Evolutionary conservation across 305 asterid species (phyloP).

Genomic region (Caryopteris hybrid): DNA sequence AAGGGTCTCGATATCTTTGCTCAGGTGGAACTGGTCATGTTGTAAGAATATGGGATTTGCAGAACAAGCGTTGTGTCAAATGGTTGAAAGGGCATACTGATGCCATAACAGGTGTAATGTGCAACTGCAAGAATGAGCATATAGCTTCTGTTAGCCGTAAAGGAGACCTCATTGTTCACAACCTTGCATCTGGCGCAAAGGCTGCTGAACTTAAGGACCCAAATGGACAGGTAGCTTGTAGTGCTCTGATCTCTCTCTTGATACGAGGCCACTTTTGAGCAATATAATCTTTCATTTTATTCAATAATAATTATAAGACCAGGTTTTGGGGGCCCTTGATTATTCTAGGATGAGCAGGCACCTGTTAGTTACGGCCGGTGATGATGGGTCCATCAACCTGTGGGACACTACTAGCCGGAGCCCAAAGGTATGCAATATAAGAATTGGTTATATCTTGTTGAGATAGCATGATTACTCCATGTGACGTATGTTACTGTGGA

Average conservation of each 20-base stretch:
- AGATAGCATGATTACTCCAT: background rate
- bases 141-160: constrained; percentile 88
- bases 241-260: constrained; percentile 10
- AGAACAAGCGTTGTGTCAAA: constrained; percentile 82
- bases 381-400: constrained; percentile 90
- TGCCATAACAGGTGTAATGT: constrained; percentile 75
- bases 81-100: constrained; percentile 95
- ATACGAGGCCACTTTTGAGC: constrained; percentile 7
- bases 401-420: constrained; percentile 96
- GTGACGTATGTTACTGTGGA: too few relatives aligned
- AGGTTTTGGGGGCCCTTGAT: constrained; percentile 95
- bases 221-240: constrained; percentile 65
- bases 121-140: constrained; percentile 96
- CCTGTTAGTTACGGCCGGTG: constrained; percentile 92
- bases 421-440: constrained; percentile 67
- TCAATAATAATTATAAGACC: constrained; percentile 33
- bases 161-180: constrained; percentile 89
- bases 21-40: constrained; percentile 93
- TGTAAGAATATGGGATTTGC: constrained; percentile 96
- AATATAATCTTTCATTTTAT: constrained; percentile 12
- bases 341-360: constrained; percentile 92
- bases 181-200: constrained; percentile 83
- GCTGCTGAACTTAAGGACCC: constrained; percentile 92
- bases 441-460: background rate
- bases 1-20: constrained; percentile 90